A percentile compares a stretch with the other conserved stretches of the same genome.
Conservation (phyloP, 371 early-diverging fungal genomes). For the Mucor lusitanicus region DNA sequence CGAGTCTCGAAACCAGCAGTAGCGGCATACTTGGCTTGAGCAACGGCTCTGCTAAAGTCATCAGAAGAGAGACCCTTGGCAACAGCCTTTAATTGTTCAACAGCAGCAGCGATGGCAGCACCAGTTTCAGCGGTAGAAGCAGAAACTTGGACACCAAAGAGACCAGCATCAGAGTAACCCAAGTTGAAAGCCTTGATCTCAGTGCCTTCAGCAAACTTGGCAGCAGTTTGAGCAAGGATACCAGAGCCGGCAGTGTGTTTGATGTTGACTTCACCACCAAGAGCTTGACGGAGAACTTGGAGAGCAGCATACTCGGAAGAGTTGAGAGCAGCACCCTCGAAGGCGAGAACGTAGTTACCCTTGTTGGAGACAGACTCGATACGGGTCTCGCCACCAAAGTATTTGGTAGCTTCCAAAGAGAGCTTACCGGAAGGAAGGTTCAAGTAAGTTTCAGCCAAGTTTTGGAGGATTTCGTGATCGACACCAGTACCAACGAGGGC, state of each 20-base stretch:
- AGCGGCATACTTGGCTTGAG: conserved; percentile 82
- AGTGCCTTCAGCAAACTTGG: conserved; percentile 55
- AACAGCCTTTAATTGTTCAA: conserved; percentile 69
- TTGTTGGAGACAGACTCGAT: conserved; percentile 32
- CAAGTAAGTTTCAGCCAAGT: conserved; percentile 64
- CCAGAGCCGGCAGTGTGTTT: conserved; percentile 79
- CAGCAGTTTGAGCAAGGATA: conserved; percentile 70
- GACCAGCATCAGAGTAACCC: conserved; percentile 91
- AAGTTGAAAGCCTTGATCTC: conserved; percentile 79
- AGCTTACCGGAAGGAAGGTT: conserved; percentile 49
- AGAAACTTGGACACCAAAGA: conserved; percentile 84
- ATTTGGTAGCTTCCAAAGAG: conserved; percentile 57
- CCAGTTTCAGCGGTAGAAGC: conserved; percentile 65
- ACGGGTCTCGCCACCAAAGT: conserved; percentile 87
- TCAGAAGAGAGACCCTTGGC: conserved; percentile 60
- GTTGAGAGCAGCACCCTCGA: conserved; percentile 69
- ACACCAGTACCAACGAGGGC: conserved; percentile 90
- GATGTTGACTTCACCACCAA: conserved; percentile 77
- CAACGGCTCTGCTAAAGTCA: conserved; percentile 79
- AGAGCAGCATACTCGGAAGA: conserved; percentile 73
- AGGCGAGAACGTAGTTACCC: conserved; percentile 75
- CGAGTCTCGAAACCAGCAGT: conserved; percentile 67
- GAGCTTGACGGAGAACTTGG: conserved; percentile 77
- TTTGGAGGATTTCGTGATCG: conserved; percentile 66
- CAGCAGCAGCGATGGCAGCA: conserved; percentile 71